Conservation (phyloP, 2,329 filamentous ascomycete genomes). For the Penicillium nordicum region DNA sequence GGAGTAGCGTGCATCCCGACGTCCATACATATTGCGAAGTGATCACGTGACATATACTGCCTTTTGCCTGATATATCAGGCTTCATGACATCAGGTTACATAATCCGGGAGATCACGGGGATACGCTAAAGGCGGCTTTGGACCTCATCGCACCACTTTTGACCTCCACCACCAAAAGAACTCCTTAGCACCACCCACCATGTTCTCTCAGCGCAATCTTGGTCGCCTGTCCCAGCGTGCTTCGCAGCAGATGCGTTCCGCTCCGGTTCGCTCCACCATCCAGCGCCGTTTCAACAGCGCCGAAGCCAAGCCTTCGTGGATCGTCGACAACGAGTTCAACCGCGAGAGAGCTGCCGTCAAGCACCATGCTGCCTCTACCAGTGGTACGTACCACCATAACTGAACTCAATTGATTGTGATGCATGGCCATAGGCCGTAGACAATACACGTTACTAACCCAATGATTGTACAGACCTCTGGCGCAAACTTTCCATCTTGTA, state of each 20-base stretch:
- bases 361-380: constrained; percentile 80
- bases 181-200: constrained; percentile 41
- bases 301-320: constrained; percentile 55
- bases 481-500: constrained; percentile 95
- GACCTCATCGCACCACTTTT: constrained; percentile 24
- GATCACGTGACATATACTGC: constrained; percentile 9
- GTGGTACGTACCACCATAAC: constrained; percentile 58
- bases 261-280: constrained; percentile 53
- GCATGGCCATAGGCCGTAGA: not conserved
- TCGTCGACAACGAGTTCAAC: constrained; percentile 85
- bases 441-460: constrained; percentile 23
- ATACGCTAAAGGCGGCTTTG: constrained; percentile 24
- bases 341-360: constrained; percentile 86
- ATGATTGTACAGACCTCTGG: constrained; percentile 70
- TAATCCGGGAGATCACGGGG: constrained; percentile 29
- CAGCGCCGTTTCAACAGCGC: constrained; percentile 72
- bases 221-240: constrained; percentile 63
- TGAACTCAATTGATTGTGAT: constrained; percentile 6
- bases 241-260: constrained; percentile 56
- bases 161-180: constrained; percentile 21
- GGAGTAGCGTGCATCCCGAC: not conserved
- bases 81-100: constrained; percentile 23
- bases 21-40: not conserved
- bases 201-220: constrained; percentile 63
- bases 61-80: not conserved